A percentile compares a stretch with the other conserved stretches of the same genome.
phyloP scores from a whole-genome alignment of 1,284 basidiomycete genomes.

The Microbotryum lychnidis-dioicae region DNA sequence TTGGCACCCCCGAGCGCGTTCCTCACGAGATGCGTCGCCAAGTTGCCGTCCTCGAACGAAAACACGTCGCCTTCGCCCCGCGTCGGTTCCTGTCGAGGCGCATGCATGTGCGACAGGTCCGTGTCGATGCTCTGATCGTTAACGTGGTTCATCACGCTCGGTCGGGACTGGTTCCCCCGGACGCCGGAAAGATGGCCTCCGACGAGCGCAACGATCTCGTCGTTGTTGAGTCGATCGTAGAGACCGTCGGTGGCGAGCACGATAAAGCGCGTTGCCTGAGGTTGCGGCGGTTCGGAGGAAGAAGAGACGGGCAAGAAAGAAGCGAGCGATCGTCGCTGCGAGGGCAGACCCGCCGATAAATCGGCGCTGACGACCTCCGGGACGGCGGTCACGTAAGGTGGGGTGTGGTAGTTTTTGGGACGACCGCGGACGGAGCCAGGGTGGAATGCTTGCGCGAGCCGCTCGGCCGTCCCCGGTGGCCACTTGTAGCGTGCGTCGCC shows the following conservation, averaged over 20 bases:
- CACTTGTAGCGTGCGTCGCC: constrained; percentile 91
- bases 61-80: constrained; percentile 50
- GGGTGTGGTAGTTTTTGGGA: constrained; percentile 53
- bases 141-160: constrained; percentile 22
- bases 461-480: constrained; percentile 42
- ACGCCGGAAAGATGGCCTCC: constrained; percentile 71
- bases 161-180: constrained; percentile 38
- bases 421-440: constrained; percentile 26
- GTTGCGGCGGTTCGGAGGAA: constrained; percentile 16
- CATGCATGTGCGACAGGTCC: constrained; percentile 14
- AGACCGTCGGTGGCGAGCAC: constrained; percentile 85
- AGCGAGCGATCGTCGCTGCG: constrained; percentile 23
- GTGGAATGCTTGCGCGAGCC: constrained; percentile 41
- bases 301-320: constrained; percentile 30
- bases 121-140: constrained; percentile 1
- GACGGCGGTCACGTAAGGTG: constrained; percentile 74
- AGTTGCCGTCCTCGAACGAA: constrained; percentile 70
- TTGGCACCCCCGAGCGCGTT: constrained; percentile 89
- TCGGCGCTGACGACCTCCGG: constrained; percentile 64
- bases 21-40: constrained; percentile 82
- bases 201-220: constrained; percentile 85
- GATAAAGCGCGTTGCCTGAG: constrained; percentile 51
- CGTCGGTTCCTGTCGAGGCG: constrained; percentile 28
- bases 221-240: constrained; percentile 82
- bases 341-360: constrained; percentile 10